Base-by-base conservation (phyloP, 768 basidiomycete genomes). In the Boletellus sp. region DNA sequence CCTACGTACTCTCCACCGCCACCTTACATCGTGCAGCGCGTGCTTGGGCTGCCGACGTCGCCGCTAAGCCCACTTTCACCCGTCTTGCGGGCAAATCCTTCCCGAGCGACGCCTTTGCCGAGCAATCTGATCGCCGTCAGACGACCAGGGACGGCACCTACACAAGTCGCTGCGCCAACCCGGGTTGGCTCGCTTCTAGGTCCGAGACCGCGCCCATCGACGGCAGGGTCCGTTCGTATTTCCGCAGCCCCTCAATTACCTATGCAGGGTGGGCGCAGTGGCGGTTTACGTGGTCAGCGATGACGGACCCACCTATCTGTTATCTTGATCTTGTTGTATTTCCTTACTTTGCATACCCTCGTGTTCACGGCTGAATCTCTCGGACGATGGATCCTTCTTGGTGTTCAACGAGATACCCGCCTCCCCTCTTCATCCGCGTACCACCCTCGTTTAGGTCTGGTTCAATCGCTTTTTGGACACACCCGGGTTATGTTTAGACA, bases 1-100 rank as follows among this genome's bases (percentile, higher is more conserved):
- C 56, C 54, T 9, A 33, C 36, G 8, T 57, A 45, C 31, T 22
- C 63, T 3, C 52, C 56, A 2, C 65, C 63, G 1, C 67, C 66
- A 0, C 63, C 59, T 31, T 68, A 68, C 52, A 57, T 68, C 23
- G 66, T 68, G 15, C 66, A 60, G 19, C 68, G 66, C 31, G 66
- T 68, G 0, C 68, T 68, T 17, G 66, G 66, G 19, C 45, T 64
- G 31, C 45, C 63, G 8, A 45, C 50, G 43, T 60, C 68, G 1
- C 59, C 68, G 3, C 47, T 69, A 31, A 48, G 36, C 19, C 45
- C 57, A 0, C 17, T 57, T 13, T 50, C 55, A 16, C 50, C 50
- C 19, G 12, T 37, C 10, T 28, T 45, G 1, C 28, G 48, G 15
- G 5, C 43, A 6, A n/a, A 44, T 5, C 4, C 41, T 22, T 34